A percentile compares a stretch with the other conserved stretches of the same genome.
phyloP scores from a whole-genome alignment of 129 eudicot genomes.

The Pittosporum tobira region DNA sequence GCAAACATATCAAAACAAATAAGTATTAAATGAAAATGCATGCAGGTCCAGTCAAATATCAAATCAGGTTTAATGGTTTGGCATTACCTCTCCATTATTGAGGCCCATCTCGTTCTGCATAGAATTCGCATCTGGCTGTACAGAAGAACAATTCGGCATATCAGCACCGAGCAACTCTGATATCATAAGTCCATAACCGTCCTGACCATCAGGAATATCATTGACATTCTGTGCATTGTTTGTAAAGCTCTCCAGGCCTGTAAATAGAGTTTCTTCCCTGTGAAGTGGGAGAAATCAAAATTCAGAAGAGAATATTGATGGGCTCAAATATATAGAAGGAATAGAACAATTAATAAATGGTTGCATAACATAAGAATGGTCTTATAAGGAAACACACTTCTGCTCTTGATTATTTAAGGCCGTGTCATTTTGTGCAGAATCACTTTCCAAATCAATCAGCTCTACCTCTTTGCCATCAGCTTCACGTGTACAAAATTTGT shows the following conservation, averaged over 20 bases:
- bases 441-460: conserved; percentile 86
- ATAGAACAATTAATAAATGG: not conserved
- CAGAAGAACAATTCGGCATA: conserved; percentile 68
- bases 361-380: not conserved
- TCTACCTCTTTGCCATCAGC: conserved; percentile 57
- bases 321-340: not conserved
- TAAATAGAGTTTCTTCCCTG: conserved; percentile 62
- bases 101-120: conserved; percentile 70
- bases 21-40: not conserved
- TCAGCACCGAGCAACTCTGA: conserved; percentile 79
- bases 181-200: conserved; percentile 96
- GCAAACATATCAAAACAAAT: conserved; percentile 1
- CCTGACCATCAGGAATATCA: conserved; percentile 52
- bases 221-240: conserved; percentile 46
- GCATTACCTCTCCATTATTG: conserved; percentile 68
- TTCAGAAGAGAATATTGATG: conserved; percentile 6
- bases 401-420: conserved; percentile 33
- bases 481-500: conserved; percentile 36
- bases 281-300: conserved; percentile 2
- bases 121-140: conserved; percentile 48
- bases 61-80: conserved; percentile 1
- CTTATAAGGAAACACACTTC: conserved; percentile 34
- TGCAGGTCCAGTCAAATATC: not conserved
- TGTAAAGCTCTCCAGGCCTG: conserved; percentile 59
- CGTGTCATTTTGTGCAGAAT: conserved; percentile 48